Evolutionary conservation across 768 basidiomycete species (phyloP).

Genomic region (Mycena albidolilacea): DNA sequence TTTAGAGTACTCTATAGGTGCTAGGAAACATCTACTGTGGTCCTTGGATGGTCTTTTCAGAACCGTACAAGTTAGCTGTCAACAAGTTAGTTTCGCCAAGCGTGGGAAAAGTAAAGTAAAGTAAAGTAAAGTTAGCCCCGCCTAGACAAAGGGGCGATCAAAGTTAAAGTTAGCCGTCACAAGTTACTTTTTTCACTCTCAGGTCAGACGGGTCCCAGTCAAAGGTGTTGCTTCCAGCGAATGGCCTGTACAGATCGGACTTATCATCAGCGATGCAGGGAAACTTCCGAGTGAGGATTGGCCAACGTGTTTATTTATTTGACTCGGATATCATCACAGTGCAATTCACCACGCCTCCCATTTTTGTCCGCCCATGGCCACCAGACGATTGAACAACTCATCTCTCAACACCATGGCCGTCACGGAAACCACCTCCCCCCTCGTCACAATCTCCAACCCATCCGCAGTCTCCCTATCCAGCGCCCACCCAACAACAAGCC

Average conservation of each 20-base stretch:
- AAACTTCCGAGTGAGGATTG: conserved; percentile 19
- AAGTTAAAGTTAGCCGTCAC: no score
- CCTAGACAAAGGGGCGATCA: no score
- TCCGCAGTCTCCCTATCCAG: conserved; percentile 46
- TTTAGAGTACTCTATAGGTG: no score
- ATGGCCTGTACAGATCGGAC: neutral
- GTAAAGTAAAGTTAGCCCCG: no score
- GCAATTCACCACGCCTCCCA: conserved; percentile 37
- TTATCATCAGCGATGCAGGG: conserved; percentile 10
- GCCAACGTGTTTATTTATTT: conserved; percentile 28
- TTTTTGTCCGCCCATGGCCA: conserved; percentile 37
- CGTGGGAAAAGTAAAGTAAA: no score
- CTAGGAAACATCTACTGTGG: no score
- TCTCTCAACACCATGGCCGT: conserved; percentile 46
- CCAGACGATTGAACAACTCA: conserved; percentile 35
- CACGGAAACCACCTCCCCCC: conserved; percentile 38
- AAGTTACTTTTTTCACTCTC: no score
- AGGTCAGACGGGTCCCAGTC: no score
- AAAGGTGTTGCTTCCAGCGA: no score
- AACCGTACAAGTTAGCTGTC: no score
- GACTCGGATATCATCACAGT: conserved; percentile 26
- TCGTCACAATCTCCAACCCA: conserved; percentile 49
- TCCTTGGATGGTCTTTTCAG: no score
- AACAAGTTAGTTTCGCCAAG: no score
- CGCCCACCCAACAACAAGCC: conserved; percentile 53